A percentile compares a stretch with the other conserved stretches of the same genome.
Conservation (phyloP, 2,329 filamentous ascomycete species). For the Teratosphaeria epicoccoides region DNA sequence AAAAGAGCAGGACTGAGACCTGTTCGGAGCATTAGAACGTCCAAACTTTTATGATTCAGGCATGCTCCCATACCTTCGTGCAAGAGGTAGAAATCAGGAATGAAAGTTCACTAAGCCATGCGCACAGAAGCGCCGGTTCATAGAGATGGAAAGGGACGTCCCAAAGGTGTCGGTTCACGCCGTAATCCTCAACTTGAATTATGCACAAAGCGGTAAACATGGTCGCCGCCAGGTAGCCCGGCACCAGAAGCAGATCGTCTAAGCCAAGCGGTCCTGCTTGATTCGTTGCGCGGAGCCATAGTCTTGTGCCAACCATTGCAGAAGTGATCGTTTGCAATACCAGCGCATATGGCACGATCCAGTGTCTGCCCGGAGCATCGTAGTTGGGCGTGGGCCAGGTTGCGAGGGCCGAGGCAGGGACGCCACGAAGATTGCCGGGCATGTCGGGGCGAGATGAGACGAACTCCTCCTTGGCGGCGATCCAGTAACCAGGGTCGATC, state of each 20-base stretch:
- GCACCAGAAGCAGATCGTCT: constrained; percentile 13
- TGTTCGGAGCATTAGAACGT: constrained; percentile 3
- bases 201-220: constrained; percentile 10
- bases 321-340: constrained; percentile 10
- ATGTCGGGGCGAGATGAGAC: constrained; percentile 5
- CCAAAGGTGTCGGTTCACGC: constrained; percentile 14
- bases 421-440: constrained; percentile 15
- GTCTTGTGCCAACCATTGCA: constrained; percentile 10
- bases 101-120: constrained; percentile 11
- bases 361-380: constrained; percentile 12
- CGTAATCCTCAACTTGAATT: constrained; percentile 6
- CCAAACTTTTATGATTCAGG: not conserved
- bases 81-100: constrained; percentile 12
- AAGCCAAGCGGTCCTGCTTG: constrained; percentile 17
- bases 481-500: too few relatives aligned
- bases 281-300: constrained; percentile 12
- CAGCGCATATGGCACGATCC: constrained; percentile 12
- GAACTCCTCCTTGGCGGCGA: too few relatives aligned
- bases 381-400: constrained; percentile 19
- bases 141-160: constrained; percentile 7
- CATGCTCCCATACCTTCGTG: constrained; percentile 5
- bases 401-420: constrained; percentile 8
- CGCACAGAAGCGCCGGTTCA: constrained; percentile 4
- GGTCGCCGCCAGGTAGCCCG: constrained; percentile 9
- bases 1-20: constrained; percentile 18